Evolutionary conservation across 352 stramenopile genomes (phyloP), one percentile per base, ranked within the genome.

Genomic region (Globisporangium recalcitrans): DNA sequence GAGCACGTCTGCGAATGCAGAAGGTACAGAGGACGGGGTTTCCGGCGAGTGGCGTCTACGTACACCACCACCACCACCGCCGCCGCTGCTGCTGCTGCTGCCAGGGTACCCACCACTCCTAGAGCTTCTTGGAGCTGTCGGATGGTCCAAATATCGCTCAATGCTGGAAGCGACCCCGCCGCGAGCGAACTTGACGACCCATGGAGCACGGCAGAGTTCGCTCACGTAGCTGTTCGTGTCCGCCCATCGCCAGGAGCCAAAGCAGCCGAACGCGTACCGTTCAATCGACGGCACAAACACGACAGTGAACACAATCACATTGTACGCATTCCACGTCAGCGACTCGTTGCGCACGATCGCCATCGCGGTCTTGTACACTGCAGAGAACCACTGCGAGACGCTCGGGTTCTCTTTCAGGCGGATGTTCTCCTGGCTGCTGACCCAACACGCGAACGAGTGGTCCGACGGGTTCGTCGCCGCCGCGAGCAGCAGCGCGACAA

Each of bases 191-290:
- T 72, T 77, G 9, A 60, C 38, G 22, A 91, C 60, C 77, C 77
- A 89, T 13, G 75, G 64, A 1, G 76, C 67, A 40, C 70, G 72
- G 60, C 79, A 90, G 16, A 91, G 54, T 36, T 64, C 63, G 5
- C 72, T 72, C 34, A 91, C 52, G 21, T 61, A 64, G 16, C 74
- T 66, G 32, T 72, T 71, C 40, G 75, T 68, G 65, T 92, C 85
- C 16, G 74, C 83, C 85, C 85, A 93, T 60, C 78, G 77, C 85
- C 85, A 93, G 8, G 72, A 67, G 22, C 82, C 82, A 42, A 88
- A 80, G 55, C 76, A 65, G 13, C 85, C 85, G 36, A 93, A 72
- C 10, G 85, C 85, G 49, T 87, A 78, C 21, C 81, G 74, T 36
- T 93, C 74, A 59, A 82, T 65, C 16, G 76, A 69, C 19, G 77